Percentiles rank a stretch among this genome's conserved stretches.
phyloP scores from a whole-genome alignment of 768 basidiomycete species.

The Serendipita sp. region DNA sequence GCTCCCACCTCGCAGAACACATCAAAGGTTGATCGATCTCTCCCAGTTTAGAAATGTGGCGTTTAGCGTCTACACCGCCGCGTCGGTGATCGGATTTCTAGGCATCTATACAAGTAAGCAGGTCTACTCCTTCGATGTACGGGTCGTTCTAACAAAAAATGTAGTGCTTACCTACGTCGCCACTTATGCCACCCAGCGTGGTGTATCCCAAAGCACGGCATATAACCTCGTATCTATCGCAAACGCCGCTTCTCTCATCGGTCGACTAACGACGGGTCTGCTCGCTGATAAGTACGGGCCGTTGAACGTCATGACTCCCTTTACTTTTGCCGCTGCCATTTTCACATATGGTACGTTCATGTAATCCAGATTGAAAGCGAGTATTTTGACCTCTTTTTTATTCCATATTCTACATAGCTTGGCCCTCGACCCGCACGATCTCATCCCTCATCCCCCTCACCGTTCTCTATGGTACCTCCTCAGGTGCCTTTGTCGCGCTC shows the following conservation, averaged over 20 bases:
- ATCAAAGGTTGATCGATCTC: constrained; percentile 10
- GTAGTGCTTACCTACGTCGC: constrained; percentile 16
- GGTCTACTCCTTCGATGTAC: constrained; percentile 11
- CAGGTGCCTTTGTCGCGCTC: constrained; percentile 12
- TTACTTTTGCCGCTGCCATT: constrained; percentile 14
- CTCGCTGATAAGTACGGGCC: constrained; percentile 15
- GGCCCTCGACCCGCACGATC: constrained; percentile 45
- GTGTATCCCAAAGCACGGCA: constrained; percentile 3
- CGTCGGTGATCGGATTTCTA: constrained; percentile 13
- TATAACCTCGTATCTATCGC: constrained; percentile 17
- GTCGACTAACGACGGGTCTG: constrained; percentile 16
- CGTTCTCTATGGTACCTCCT: constrained; percentile 33
- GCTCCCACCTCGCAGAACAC: constrained; percentile 7
- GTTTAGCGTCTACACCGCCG: constrained; percentile 15
- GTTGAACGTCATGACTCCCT: constrained; percentile 16
- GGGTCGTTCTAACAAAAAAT: constrained; percentile 11
- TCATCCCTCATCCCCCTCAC: constrained; percentile 36
- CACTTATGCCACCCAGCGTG: constrained; percentile 2
- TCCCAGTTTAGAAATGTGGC: constrained; percentile 14
- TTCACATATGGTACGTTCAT: constrained; percentile 15
- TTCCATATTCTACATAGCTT: constrained; percentile 18
- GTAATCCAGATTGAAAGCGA: not conserved
- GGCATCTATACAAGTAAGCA: constrained; percentile 16
- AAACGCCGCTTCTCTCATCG: constrained; percentile 18
- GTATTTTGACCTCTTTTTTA: not conserved